These are phyloP conservation scores for Scutellaria baicalensis DNA, from an alignment of 257 asterid species.

Conservation along the genomic window DNA sequence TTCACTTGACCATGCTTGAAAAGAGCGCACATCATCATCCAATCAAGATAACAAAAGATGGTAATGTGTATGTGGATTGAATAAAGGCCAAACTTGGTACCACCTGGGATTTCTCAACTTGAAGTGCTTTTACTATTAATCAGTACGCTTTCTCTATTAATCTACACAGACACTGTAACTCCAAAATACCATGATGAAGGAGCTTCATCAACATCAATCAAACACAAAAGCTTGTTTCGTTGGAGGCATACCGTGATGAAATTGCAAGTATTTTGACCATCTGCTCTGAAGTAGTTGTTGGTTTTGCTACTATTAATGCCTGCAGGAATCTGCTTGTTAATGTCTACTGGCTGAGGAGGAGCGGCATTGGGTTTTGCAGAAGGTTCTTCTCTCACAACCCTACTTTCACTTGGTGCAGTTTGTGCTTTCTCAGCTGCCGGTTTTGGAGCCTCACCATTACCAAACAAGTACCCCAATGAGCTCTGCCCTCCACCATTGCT, in stretches of 20 bases:
- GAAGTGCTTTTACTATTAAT: neutral
- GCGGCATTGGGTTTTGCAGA: constrained; percentile 41
- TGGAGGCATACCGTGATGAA: constrained; percentile 39
- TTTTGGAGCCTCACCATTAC: constrained; percentile 52
- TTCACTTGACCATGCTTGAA: neutral
- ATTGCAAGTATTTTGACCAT: constrained; percentile 51
- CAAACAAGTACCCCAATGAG: constrained; percentile 62
- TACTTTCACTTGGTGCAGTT: constrained; percentile 32
- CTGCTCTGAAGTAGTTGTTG: constrained; percentile 40
- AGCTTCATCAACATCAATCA: neutral
- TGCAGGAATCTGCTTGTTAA: constrained; percentile 57
- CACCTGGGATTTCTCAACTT: neutral
- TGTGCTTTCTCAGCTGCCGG: constrained; percentile 26
- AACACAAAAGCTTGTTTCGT: neutral
- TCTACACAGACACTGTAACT: neutral
- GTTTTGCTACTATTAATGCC: constrained; percentile 50
- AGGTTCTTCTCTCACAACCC: constrained; percentile 34
- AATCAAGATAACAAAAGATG: neutral
- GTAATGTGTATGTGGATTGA: neutral
- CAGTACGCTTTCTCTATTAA: neutral
- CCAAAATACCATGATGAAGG: neutral
- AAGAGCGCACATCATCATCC: neutral
- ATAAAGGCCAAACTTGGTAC: neutral
- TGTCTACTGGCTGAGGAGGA: constrained; percentile 36
- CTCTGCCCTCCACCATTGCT: constrained; percentile 74